These are phyloP conservation scores for Apodospora peruviana DNA, from an alignment of 495 filamentous ascomycete genomes.

Conservation along the genomic window DNA sequence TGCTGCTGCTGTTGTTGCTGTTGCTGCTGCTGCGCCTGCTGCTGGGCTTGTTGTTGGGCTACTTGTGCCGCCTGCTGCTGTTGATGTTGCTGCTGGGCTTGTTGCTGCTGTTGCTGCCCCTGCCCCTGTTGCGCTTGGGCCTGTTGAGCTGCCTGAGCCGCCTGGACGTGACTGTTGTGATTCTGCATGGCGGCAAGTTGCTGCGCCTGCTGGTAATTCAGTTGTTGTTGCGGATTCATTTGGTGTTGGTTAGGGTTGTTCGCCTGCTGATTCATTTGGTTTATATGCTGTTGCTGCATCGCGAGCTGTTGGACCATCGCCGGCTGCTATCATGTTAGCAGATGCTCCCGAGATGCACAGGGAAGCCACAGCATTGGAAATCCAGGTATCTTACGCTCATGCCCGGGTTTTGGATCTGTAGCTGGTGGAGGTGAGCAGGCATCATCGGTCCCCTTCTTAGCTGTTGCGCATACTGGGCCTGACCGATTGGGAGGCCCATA, in stretches of 20 bases:
- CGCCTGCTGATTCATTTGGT: slow-evolving; percentile 35
- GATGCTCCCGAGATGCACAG: too few relatives aligned
- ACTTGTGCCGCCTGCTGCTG: slow-evolving; percentile 40
- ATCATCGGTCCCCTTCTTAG: slow-evolving; percentile 32
- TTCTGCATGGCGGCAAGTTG: slow-evolving; percentile 33
- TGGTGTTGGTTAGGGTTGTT: slow-evolving; percentile 37
- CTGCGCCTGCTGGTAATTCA: slow-evolving; percentile 34
- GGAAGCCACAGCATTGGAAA: not conserved
- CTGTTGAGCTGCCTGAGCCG: slow-evolving; percentile 25
- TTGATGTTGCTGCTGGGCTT: slow-evolving; percentile 28
- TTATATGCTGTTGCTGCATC: slow-evolving; percentile 42
- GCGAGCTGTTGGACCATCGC: slow-evolving; percentile 24
- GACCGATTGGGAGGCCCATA: slow-evolving; percentile 57
- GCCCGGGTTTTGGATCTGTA: slow-evolving; percentile 32
- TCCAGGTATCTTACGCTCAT: slow-evolving; percentile 32
- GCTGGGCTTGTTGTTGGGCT: slow-evolving; percentile 38
- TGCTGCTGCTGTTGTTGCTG: slow-evolving; percentile 43
- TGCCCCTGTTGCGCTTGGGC: slow-evolving; percentile 29
- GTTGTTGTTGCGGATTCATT: slow-evolving; percentile 36
- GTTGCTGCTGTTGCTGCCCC: slow-evolving; percentile 29
- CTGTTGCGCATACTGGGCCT: slow-evolving; percentile 22
- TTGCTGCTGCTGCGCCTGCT: slow-evolving; percentile 45
- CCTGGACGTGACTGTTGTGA: slow-evolving; percentile 24
- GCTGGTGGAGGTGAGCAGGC: slow-evolving; percentile 41
- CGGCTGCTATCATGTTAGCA: slow-evolving; percentile 17